These are phyloP conservation scores for Elsinoe perseae DNA, from an alignment of 2,329 filamentous ascomycete species.

Conservation along the genomic window DNA sequence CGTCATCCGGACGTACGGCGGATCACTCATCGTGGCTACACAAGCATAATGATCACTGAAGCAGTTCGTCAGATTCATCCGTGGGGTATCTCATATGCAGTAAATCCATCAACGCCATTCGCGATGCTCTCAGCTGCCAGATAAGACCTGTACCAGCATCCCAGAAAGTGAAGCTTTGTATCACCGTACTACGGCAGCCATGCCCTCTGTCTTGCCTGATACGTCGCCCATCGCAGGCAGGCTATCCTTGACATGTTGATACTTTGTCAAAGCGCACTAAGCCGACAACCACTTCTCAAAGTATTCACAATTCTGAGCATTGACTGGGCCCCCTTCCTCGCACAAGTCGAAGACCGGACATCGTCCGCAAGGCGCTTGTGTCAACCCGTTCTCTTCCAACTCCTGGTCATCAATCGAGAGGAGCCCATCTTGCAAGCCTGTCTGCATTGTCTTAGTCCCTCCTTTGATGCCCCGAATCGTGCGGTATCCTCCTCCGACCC, in stretches of 20 bases:
- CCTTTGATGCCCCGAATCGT: conserved; percentile 32
- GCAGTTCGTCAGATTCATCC: neutral
- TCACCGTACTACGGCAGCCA: too few relatives aligned
- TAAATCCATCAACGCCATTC: neutral
- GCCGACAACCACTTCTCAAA: conserved; percentile 71
- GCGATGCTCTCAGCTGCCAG: too few relatives aligned
- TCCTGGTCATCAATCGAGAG: conserved; percentile 33
- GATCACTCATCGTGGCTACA: neutral
- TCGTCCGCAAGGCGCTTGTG: conserved; percentile 79
- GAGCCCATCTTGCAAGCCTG: conserved; percentile 17
- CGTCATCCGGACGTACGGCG: neutral
- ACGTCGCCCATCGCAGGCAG: too few relatives aligned
- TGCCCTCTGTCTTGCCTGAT: too few relatives aligned
- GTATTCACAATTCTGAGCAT: conserved; percentile 83
- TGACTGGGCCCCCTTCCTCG: conserved; percentile 82
- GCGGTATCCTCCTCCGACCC: conserved; percentile 45
- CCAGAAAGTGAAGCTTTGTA: too few relatives aligned
- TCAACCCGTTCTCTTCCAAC: conserved; percentile 62
- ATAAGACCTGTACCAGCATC: too few relatives aligned
- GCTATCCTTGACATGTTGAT: too few relatives aligned
- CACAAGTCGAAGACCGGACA: conserved; percentile 94
- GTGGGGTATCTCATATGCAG: conserved; percentile 3
- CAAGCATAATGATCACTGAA: neutral
- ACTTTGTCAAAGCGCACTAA: conserved; percentile 13
- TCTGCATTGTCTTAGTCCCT: conserved; percentile 20